These are phyloP conservation scores for Pinus albicaulis DNA, from an alignment of 75 land plant species.

Conservation along the genomic window DNA sequence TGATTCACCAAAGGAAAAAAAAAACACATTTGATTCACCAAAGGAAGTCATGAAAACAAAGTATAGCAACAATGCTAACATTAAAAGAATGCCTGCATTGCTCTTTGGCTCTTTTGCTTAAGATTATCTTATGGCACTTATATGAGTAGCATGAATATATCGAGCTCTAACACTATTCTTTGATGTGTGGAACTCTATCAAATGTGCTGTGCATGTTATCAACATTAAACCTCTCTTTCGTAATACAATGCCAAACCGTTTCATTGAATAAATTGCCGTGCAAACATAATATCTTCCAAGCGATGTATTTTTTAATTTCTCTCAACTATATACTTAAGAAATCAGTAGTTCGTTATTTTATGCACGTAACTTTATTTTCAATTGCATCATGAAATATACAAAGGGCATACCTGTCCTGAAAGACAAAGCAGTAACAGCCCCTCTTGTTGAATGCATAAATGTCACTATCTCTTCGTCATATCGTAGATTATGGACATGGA, in stretches of 20 bases:
- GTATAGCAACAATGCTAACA: not conserved
- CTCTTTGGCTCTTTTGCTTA: too few species aligned
- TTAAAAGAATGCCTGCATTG: not conserved
- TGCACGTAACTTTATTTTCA: not conserved
- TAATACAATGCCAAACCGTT: too few species aligned
- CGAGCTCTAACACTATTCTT: not conserved
- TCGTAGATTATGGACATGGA: constrained; percentile 88
- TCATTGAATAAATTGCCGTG: not conserved
- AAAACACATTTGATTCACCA: not conserved
- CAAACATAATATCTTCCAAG: not conserved
- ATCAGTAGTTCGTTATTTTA: not conserved
- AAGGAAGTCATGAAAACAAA: not conserved
- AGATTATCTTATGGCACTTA: not conserved
- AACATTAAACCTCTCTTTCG: too few species aligned
- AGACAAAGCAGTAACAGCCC: constrained; percentile 85
- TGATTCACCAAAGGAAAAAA: too few species aligned
- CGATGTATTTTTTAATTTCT: not conserved
- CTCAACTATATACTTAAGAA: not conserved
- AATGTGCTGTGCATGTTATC: too few species aligned
- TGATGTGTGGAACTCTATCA: too few species aligned
- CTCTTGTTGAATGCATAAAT: constrained; percentile 78
- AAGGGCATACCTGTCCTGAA: constrained; percentile 72
- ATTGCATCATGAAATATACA: too few species aligned
- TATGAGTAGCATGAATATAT: not conserved
- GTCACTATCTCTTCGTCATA: constrained; percentile 82